A percentile compares a stretch with the other conserved stretches of the same genome.
These are phyloP conservation scores for Entonaema liquescens DNA, from an alignment of 495 filamentous ascomycete genomes.

Conservation along the genomic window DNA sequence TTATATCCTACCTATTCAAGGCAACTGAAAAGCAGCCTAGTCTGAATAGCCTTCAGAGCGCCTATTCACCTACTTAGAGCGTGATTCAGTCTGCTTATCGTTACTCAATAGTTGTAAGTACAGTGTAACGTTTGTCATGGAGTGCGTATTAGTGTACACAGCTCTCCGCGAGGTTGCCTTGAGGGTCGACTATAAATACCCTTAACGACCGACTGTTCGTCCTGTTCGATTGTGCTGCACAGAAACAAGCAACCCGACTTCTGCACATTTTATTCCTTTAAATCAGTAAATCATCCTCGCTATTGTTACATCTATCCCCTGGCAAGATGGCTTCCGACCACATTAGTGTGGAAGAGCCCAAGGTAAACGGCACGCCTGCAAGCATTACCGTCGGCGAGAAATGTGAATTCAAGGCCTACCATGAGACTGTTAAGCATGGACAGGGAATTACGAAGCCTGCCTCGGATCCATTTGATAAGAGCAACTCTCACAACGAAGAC, in stretches of 20 bases:
- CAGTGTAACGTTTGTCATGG: background rate
- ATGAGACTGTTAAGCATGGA: slow-evolving; percentile 37
- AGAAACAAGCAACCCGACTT: background rate
- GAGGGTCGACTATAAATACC: background rate
- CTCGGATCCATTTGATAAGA: slow-evolving; percentile 33
- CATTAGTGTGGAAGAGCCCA: background rate
- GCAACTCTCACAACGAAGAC: slow-evolving; percentile 26
- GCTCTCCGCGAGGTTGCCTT: background rate
- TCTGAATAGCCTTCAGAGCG: background rate
- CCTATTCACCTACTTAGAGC: background rate
- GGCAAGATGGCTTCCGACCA: background rate
- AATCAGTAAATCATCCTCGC: background rate
- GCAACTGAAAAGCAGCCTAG: background rate
- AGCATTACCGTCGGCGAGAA: slow-evolving; percentile 16
- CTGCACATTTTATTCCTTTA: background rate
- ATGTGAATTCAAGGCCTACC: slow-evolving; percentile 45
- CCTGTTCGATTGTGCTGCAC: background rate
- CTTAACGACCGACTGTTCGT: background rate
- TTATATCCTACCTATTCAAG: background rate
- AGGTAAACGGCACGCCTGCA: background rate
- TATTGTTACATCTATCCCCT: background rate
- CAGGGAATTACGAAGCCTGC: slow-evolving; percentile 9
- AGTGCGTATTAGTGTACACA: background rate
- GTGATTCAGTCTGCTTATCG: background rate
- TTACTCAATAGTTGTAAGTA: background rate